A percentile compares a stretch with the other conserved stretches of the same genome.
Conservation (phyloP, 306 rosid genomes). For the Prosopis cineraria region DNA sequence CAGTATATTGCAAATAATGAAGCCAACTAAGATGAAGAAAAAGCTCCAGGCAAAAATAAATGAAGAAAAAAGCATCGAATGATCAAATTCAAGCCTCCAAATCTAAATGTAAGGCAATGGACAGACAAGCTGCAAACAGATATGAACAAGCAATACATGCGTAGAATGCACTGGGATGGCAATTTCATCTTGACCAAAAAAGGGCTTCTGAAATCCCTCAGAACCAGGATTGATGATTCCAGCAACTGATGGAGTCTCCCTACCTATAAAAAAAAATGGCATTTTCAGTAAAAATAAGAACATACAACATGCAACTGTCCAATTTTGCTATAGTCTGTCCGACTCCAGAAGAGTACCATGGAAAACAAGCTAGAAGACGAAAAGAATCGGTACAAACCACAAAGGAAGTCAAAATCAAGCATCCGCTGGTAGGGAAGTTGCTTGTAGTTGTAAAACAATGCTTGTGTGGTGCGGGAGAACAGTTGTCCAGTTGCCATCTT, state of each 20-base stretch:
- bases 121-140: slow-evolving; percentile 18
- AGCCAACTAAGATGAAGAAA: slow-evolving; percentile 15
- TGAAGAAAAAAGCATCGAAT: neutral
- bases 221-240: slow-evolving; percentile 97
- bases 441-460: slow-evolving; percentile 96
- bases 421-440: slow-evolving; percentile 97
- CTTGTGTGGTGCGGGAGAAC: slow-evolving; percentile 89
- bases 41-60: too few species aligned
- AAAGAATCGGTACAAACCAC: slow-evolving; percentile 58
- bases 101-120: slow-evolving; percentile 18
- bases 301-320: neutral
- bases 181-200: slow-evolving; percentile 97
- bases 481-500: slow-evolving; percentile 94
- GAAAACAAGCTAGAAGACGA: slow-evolving; percentile 4
- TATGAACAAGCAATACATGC: slow-evolving; percentile 47
- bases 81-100: slow-evolving; percentile 2
- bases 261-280: slow-evolving; percentile 54
- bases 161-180: slow-evolving; percentile 95
- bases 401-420: slow-evolving; percentile 99
- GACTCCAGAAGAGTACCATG: slow-evolving; percentile 3
- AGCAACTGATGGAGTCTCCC: slow-evolving; percentile 98
- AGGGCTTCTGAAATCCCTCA: slow-evolving; percentile 97
- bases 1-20: slow-evolving; percentile 7
- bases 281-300: slow-evolving; percentile 22
- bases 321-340: neutral